A percentile compares a stretch with the other conserved stretches of the same genome.
Evolutionary conservation across 352 stramenopile species (phyloP).

Genomic region (Phytopythium cucurbitacearum): DNA sequence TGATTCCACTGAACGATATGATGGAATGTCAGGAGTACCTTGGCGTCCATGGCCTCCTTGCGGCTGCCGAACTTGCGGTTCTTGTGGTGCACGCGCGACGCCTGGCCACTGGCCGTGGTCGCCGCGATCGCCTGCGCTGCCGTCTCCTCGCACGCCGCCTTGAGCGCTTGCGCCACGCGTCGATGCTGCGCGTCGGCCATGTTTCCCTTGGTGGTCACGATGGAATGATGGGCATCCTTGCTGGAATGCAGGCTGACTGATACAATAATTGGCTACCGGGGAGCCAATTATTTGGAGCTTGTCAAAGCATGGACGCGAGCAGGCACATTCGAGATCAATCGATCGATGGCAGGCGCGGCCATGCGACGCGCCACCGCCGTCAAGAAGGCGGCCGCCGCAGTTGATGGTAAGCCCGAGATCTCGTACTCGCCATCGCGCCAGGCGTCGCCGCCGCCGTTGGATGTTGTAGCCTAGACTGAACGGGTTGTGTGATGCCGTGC

Average conservation of each 20-base stretch:
- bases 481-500: neutral
- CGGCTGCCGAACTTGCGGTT: conserved; percentile 79
- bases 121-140: conserved; percentile 73
- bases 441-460: too few species aligned
- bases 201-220: neutral
- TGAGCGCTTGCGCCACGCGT: conserved; percentile 64
- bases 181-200: conserved; percentile 71
- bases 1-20: neutral
- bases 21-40: conserved; percentile 21
- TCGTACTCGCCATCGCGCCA: too few species aligned
- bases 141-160: conserved; percentile 80
- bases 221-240: conserved; percentile 8
- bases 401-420: conserved; percentile 16
- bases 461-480: neutral
- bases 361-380: conserved; percentile 14
- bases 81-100: conserved; percentile 76
- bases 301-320: too few species aligned
- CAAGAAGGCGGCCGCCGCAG: conserved; percentile 18
- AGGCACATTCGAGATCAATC: too few species aligned
- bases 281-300: neutral
- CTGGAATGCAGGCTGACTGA: too few species aligned
- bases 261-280: neutral
- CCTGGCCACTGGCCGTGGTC: conserved; percentile 64
- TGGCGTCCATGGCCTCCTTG: conserved; percentile 80
- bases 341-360: conserved; percentile 1